Evolutionary conservation across 2,329 filamentous ascomycete genomes (phyloP).

Genomic region (Atkinsonella texensis): DNA sequence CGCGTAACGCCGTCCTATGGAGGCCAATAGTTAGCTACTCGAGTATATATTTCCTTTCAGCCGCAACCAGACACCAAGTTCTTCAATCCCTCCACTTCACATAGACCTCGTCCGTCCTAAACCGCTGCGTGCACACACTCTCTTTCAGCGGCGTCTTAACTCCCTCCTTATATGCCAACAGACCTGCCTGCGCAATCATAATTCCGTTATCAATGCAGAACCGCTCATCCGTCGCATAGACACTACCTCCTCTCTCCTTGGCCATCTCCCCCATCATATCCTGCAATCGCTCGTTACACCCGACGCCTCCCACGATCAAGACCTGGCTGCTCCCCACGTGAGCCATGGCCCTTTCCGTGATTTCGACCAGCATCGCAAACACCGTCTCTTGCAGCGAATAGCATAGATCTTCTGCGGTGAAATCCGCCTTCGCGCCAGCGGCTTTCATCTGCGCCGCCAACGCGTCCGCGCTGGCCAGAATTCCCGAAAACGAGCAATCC

Average conservation of each 20-base stretch:
- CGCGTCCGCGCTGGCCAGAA: constrained; percentile 71
- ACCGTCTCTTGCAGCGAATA: constrained; percentile 94
- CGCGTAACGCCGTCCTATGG: background rate
- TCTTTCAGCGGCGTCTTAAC: constrained; percentile 67
- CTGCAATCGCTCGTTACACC: constrained; percentile 87
- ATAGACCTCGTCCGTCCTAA: constrained; percentile 71
- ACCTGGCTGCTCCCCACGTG: constrained; percentile 88
- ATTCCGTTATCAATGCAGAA: constrained; percentile 99
- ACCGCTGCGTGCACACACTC: constrained; percentile 73
- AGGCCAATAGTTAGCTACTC: background rate
- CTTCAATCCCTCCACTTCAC: constrained; percentile 61
- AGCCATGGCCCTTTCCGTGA: constrained; percentile 96
- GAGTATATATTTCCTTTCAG: background rate
- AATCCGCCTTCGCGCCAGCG: constrained; percentile 35
- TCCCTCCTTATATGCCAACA: constrained; percentile 74
- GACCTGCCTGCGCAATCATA: constrained; percentile 95
- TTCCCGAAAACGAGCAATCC: constrained; percentile 94
- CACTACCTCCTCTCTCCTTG: constrained; percentile 70
- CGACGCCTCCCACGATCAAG: constrained; percentile 88
- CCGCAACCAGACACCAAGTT: background rate
- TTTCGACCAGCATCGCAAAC: constrained; percentile 95
- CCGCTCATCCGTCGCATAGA: constrained; percentile 90
- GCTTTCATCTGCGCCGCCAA: constrained; percentile 56
- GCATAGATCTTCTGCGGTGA: constrained; percentile 78
- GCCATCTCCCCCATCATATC: constrained; percentile 99